These are phyloP conservation scores for Cryptococcus neoformans DNA, from an alignment of 1,284 basidiomycete species.

Conservation along the genomic window DNA sequence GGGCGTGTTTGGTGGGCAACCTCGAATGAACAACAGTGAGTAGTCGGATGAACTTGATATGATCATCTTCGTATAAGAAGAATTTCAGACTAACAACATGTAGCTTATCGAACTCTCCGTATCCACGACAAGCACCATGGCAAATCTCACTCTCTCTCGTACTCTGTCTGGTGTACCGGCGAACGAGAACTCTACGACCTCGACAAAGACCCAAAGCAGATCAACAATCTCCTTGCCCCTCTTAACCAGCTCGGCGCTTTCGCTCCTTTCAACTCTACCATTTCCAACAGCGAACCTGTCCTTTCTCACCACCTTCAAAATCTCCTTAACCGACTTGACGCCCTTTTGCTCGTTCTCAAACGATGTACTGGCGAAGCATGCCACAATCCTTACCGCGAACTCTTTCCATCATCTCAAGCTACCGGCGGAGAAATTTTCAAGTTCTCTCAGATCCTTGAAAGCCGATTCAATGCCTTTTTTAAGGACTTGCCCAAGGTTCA, in stretches of 20 bases:
- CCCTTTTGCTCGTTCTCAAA: constrained; percentile 39
- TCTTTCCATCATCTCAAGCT: constrained; percentile 22
- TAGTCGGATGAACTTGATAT: not conserved
- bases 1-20: constrained; percentile 16
- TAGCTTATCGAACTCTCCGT: constrained; percentile 35
- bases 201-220: constrained; percentile 30
- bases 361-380: constrained; percentile 33
- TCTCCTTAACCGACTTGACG: constrained; percentile 32
- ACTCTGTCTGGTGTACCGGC: constrained; percentile 44
- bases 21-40: constrained; percentile 24
- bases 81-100: too few species aligned
- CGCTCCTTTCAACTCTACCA: constrained; percentile 7
- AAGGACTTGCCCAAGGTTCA: constrained; percentile 27
- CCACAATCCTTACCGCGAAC: constrained; percentile 22
- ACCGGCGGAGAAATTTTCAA: constrained; percentile 8
- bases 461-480: constrained; percentile 27
- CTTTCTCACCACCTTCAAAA: constrained; percentile 1
- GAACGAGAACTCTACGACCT: constrained; percentile 44
- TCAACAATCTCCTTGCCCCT: constrained; percentile 27
- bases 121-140: constrained; percentile 20
- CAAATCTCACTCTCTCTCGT: constrained; percentile 17
- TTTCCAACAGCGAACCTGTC: not conserved
- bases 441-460: constrained; percentile 20
- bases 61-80: too few species aligned
- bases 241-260: constrained; percentile 20